Evolutionary conservation across 208 protist genomes (phyloP), one percentile per base, ranked within the genome.

Genomic region (Trypanosoma brucei): DNA sequence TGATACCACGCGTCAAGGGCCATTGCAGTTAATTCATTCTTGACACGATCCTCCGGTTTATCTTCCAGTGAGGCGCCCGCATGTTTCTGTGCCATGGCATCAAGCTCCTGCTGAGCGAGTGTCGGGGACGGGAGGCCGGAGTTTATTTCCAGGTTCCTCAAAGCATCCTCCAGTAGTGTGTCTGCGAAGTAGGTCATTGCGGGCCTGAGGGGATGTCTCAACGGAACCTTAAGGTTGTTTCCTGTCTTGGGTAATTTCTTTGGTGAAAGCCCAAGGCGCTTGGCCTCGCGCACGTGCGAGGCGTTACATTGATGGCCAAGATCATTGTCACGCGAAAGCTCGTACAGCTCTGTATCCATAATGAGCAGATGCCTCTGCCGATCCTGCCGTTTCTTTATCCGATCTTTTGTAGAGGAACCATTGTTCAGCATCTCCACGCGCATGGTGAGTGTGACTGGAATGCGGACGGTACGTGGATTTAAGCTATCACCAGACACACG

Each of bases 1-100:
- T 61, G 79, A 68, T 94, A 91, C 84, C 88, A 94, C 64, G 84
- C 79, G 54, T 94, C 88, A 73, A 94, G 86, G 22, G 88, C 84
- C 56, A 91, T 68, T 0, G 84, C 84, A 11, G 74, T 66, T 13
- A 94, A 78, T 71, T 92, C 88, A 42, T 70, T 74, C 50, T 76
- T 61, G 44, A 90, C 83, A 38, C 75, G 59, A 13, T 76, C 66
- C 9, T 59, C 62, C 9, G 53, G 6, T 13, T 55, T 51, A 34
- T 70, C 64, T 0, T 53, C 60, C 30, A 57, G 44, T 39, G 13
- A 22, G 30, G 49, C 40, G 3, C 36, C 48, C 49, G 37, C 56
- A 38, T 42, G 30, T 8, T 46, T 6, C 6, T 46, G 8, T 11
- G 0, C 6, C 11, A 11, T 14, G 42, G 42, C 42, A 11, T 11